These are phyloP conservation scores for Symbiodinium pilosum DNA, from an alignment of 73 alveolate species.

Conservation along the genomic window DNA sequence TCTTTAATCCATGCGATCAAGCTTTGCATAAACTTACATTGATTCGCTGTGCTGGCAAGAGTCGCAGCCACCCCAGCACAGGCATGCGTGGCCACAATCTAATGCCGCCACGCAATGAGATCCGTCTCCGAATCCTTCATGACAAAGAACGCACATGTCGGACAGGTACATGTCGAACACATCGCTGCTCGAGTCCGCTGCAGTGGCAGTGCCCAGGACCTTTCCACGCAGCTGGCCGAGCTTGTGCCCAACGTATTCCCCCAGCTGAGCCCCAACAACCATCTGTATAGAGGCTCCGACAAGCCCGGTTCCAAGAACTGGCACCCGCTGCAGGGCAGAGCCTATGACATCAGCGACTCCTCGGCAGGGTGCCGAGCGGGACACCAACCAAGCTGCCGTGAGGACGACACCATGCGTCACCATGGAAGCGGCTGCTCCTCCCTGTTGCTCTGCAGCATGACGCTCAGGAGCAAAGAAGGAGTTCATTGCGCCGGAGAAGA, in stretches of 20 bases:
- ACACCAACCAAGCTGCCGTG: slow-evolving; percentile 1
- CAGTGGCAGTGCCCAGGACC: neutral
- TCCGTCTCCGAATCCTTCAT: neutral
- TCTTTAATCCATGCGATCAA: neutral
- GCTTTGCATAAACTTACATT: no score
- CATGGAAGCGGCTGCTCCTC: neutral
- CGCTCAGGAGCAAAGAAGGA: slow-evolving; percentile 32
- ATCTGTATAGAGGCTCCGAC: slow-evolving; percentile 10
- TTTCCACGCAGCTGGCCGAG: neutral
- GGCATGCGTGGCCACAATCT: slow-evolving; percentile 66
- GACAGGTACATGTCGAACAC: neutral
- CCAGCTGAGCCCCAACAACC: slow-evolving; percentile 31
- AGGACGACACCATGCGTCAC: slow-evolving; percentile 19
- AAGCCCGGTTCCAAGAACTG: neutral
- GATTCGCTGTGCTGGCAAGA: neutral
- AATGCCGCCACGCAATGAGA: neutral
- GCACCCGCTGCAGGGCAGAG: slow-evolving; percentile 55
- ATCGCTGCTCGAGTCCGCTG: neutral
- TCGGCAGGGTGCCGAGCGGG: slow-evolving; percentile 27
- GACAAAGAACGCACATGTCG: slow-evolving; percentile 23
- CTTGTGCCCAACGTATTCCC: neutral
- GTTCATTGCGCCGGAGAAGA: slow-evolving; percentile 9
- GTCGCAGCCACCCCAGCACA: neutral
- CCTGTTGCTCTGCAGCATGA: slow-evolving; percentile 11
- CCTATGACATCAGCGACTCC: slow-evolving; percentile 20